These are phyloP conservation scores for apple (Malus domestica) DNA, from an alignment of 306 rosid genomes.

Conservation along the genomic window ASM211411v1 NC_041804.1:5986001-5986500, in stretches of 20 bases:
- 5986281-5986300: conserved; percentile 41
- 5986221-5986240: conserved; percentile 60
- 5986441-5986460: not conserved
- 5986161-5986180: conserved; percentile 81
- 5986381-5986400: not conserved
- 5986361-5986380: not conserved
- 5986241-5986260: conserved; percentile 73
- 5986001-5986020: conserved; percentile 94
- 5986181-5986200: conserved; percentile 77
- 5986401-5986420: not conserved
- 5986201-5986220: conserved; percentile 78
- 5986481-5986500: not conserved
- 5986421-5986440: not conserved
- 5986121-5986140: conserved; percentile 23
- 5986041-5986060: conserved; percentile 60
- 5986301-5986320: conserved; percentile 5
- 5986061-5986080: conserved; percentile 52
- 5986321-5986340: not conserved
- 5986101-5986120: not conserved
- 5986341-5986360: not conserved
- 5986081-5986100: conserved; percentile 9
- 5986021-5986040: conserved; percentile 83
- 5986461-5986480: not conserved
- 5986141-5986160: conserved; percentile 65
- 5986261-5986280: conserved; percentile 97